Evolutionary conservation across 345 rosid species (phyloP).

Genomic region (Chamaenerion angustifolium): DNA sequence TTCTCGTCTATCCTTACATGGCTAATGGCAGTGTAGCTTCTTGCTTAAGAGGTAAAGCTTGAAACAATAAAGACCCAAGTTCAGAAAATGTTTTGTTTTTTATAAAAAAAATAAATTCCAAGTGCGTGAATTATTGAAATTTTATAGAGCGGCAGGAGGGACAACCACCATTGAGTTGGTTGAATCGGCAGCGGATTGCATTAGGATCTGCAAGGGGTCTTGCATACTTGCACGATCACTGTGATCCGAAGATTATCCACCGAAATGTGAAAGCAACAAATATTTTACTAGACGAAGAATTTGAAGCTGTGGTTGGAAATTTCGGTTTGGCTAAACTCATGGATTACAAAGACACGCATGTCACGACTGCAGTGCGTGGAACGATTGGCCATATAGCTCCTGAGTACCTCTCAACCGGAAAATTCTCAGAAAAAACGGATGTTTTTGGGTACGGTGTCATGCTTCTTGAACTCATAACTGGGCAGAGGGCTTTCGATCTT

Average conservation of each 20-base stretch:
- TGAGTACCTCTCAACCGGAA: slow-evolving; percentile 84
- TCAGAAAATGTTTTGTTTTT: no score
- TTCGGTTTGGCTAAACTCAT: slow-evolving; percentile 88
- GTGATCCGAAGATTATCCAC: slow-evolving; percentile 90
- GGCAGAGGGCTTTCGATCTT: slow-evolving; percentile 89
- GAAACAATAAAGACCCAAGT: no score
- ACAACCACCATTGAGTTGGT: slow-evolving; percentile 54
- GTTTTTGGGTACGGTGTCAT: slow-evolving; percentile 94
- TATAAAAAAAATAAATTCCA: no score
- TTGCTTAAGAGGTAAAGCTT: slow-evolving; percentile 85
- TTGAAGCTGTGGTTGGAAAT: slow-evolving; percentile 94
- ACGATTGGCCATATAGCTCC: slow-evolving; percentile 96
- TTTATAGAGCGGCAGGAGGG: slow-evolving; percentile 46
- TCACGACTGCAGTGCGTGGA: slow-evolving; percentile 92
- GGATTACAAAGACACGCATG: slow-evolving; percentile 87
- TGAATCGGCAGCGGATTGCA: slow-evolving; percentile 54
- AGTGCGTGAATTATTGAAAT: no score
- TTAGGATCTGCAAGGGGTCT: slow-evolving; percentile 86
- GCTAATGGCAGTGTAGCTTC: slow-evolving; percentile 92
- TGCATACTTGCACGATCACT: slow-evolving; percentile 86
- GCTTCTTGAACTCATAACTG: slow-evolving; percentile 96
- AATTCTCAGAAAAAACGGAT: slow-evolving; percentile 88
- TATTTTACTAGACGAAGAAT: slow-evolving; percentile 82
- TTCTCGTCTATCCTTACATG: slow-evolving; percentile 86
- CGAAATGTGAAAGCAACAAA: slow-evolving; percentile 96